Conservation (phyloP, 306 rosid genomes). For the Quercus alba region DNA sequence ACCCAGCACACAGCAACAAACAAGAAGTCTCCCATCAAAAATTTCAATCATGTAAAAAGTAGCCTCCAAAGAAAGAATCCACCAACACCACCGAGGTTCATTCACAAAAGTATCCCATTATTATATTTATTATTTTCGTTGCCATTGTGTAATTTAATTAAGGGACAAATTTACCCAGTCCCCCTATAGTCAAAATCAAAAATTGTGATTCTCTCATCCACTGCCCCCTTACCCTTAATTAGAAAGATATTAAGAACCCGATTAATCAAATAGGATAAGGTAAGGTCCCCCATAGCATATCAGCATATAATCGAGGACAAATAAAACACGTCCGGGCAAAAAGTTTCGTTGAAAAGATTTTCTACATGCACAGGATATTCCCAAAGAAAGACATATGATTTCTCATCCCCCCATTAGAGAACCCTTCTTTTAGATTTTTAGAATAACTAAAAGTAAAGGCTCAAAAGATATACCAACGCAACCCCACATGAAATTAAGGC, state of each 20-base stretch:
- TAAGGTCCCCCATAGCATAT: constrained; percentile 19
- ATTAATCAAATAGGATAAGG: constrained; percentile 21
- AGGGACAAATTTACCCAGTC: neutral
- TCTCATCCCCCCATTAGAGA: neutral
- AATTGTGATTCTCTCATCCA: constrained; percentile 22
- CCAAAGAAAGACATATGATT: neutral
- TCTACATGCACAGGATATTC: neutral
- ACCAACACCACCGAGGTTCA: constrained; percentile 17
- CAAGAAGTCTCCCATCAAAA: no score
- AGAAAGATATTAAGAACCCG: constrained; percentile 33
- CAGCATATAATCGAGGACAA: constrained; percentile 39
- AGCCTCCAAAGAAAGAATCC: constrained; percentile 2
- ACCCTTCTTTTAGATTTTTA: neutral
- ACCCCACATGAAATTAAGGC: constrained; percentile 35
- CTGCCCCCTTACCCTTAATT: constrained; percentile 22
- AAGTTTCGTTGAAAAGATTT: constrained; percentile 26
- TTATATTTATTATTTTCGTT: neutral
- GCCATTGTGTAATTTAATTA: neutral
- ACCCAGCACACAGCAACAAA: neutral
- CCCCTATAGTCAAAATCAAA: neutral
- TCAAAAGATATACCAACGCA: neutral
- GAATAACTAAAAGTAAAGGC: neutral
- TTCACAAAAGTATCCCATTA: constrained; percentile 2
- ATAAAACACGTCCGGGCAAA: constrained; percentile 16
- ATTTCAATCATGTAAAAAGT: no score